Conservation (phyloP, 106 monocot genomes). For the Iris macrosiphon region DNA sequence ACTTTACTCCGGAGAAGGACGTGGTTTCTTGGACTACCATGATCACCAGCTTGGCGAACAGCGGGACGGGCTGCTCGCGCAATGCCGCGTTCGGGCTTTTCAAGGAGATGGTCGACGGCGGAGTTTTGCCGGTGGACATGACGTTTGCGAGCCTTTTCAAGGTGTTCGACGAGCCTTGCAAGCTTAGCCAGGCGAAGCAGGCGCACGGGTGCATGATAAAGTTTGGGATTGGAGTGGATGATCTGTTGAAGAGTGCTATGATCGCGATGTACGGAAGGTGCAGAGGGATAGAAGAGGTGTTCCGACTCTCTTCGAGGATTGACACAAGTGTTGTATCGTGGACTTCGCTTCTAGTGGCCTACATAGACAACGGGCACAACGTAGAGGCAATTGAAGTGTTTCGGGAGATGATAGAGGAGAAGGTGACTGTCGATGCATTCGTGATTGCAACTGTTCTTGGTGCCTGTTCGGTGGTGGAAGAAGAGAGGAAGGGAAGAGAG, state of each 20-base stretch:
- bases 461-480: conserved; percentile 22
- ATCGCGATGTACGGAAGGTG: conserved; percentile 68
- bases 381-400: conserved; percentile 33
- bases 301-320: conserved; percentile 22
- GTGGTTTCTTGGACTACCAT: conserved; percentile 54
- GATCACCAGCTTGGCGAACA: conserved; percentile 40
- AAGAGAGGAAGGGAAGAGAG: conserved; percentile 30
- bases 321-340: conserved; percentile 34
- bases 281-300: conserved; percentile 38
- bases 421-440: conserved; percentile 29
- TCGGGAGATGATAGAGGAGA: conserved; percentile 26
- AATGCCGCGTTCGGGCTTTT: conserved; percentile 32
- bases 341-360: conserved; percentile 52
- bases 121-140: conserved; percentile 37
- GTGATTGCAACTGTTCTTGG: conserved; percentile 30
- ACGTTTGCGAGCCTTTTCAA: conserved; percentile 54
- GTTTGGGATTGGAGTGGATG: conserved; percentile 39
- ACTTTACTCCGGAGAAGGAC: conserved; percentile 18
- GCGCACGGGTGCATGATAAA: conserved; percentile 57
- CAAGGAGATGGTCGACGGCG: conserved; percentile 35
- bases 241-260: conserved; percentile 31
- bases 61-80: background rate
- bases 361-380: conserved; percentile 39
- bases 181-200: conserved; percentile 39
- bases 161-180: conserved; percentile 34